Evolutionary conservation across 306 rosid species (phyloP).

Genomic region (Notholithocarpus densiflorus): DNA sequence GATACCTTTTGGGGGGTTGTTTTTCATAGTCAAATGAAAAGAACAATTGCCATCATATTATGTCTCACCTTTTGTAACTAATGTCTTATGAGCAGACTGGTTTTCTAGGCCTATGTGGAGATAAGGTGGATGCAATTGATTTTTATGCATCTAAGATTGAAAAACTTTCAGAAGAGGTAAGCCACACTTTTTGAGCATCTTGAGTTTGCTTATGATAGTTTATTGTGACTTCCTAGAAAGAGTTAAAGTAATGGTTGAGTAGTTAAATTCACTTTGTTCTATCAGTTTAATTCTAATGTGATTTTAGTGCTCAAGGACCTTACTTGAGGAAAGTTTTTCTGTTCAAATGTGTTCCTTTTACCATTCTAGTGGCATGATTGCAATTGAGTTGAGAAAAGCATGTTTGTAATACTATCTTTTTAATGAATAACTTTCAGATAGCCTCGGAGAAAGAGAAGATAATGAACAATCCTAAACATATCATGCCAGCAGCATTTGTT

Average conservation of each 20-base stretch:
- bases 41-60: background rate
- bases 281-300: background rate
- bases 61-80: conserved; percentile 3
- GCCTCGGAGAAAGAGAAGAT: conserved; percentile 62
- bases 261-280: no score
- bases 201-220: background rate
- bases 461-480: conserved; percentile 45
- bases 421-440: conserved; percentile 47
- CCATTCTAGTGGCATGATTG: background rate
- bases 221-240: background rate
- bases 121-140: conserved; percentile 70
- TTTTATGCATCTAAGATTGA: conserved; percentile 55
- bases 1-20: background rate
- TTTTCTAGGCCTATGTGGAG: conserved; percentile 82
- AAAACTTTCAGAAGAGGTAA: conserved; percentile 61
- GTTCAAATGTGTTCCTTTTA: conserved; percentile 7
- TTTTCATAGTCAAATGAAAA: background rate
- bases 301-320: background rate
- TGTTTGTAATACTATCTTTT: conserved; percentile 4
- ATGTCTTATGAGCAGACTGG: conserved; percentile 72
- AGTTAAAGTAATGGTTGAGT: no score
- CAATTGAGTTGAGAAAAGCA: conserved; percentile 6
- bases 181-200: conserved; percentile 20
- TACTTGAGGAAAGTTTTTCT: background rate
- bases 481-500: conserved; percentile 91